Base-by-base conservation (phyloP, 1,139 yeast genomes). In the Candida frijolesensis region DNA sequence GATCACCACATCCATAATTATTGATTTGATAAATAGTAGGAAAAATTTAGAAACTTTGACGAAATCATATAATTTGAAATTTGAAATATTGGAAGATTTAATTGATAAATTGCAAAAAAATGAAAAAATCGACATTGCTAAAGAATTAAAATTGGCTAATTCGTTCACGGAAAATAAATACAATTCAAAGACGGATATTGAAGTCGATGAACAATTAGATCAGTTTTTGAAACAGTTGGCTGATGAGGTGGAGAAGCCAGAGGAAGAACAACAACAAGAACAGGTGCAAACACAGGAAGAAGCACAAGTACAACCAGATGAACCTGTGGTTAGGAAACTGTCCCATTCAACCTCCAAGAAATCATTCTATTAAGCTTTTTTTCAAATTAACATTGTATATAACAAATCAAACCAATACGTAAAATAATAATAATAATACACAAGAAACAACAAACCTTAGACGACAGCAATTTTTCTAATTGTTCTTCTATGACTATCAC, bases 401-500 rank as follows among this genome's bases (percentile, higher is more conserved):
- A 41, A 41, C 16, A 41, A 18, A n/a, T 22, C 19, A 43, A 33
- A 14, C 18, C 14, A 5, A 43, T 43, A 34, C 10, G 22, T 16
- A 45, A 33, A 22, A 16, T 30, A 16, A 33, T 34, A 33, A 38
- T 38, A 38, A 38, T 38, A 38, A 38, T 38, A 38, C 42, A 38
- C 42, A 38, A 16, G 25, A 37, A 38, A 19, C 29, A 19, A 38
- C 39, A 35, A 35, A 19, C 19, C 33, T 38, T 48, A 56, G 39
- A 52, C 54, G 45, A 69, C 55, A 25, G 76, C 70, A 32, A 76
- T 71, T 61, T 76, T 76, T 53, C 89, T 78, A 47, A 89, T 79
- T 22, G 84, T 78, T 66, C 92, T 80, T 61, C 91, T 77, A 51
- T 80, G 82, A 49, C 89, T 87, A 52, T 86, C 90, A 16, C 96